phyloP scores from a whole-genome alignment of 2,329 filamentous ascomycete species.

The Beauveria caledonica region DNA sequence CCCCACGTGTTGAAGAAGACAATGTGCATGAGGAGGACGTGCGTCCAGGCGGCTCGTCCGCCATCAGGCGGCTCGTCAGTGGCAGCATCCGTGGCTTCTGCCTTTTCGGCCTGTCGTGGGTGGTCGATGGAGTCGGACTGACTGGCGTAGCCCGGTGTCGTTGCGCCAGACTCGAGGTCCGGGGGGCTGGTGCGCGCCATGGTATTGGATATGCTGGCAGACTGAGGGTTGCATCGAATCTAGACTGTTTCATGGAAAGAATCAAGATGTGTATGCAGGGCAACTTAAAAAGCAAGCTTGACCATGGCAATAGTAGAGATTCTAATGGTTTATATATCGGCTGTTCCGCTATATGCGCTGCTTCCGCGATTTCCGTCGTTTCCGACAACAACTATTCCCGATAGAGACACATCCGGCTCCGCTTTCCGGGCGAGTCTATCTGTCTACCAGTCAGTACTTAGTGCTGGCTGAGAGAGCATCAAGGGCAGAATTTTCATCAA shows the following conservation, averaged over 20 bases:
- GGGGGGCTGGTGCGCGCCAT: neutral
- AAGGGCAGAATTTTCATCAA: neutral
- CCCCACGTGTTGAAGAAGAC: slow-evolving; percentile 38
- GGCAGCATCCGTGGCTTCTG: neutral
- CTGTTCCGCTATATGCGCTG: neutral
- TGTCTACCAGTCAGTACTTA: neutral
- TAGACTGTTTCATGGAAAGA: neutral
- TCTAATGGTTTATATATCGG: neutral
- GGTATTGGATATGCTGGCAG: neutral
- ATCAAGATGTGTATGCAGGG: neutral
- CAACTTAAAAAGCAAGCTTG: neutral
- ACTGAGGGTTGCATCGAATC: neutral
- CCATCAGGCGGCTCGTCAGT: slow-evolving; percentile 12
- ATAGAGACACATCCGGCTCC: neutral
- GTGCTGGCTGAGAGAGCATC: neutral
- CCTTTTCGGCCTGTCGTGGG: neutral
- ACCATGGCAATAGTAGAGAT: neutral
- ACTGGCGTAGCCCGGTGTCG: neutral
- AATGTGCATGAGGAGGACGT: slow-evolving; percentile 27
- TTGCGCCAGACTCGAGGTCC: slow-evolving; percentile 1
- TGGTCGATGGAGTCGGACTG: neutral
- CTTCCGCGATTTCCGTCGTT: neutral
- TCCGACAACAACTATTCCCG: neutral
- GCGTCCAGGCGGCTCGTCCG: slow-evolving; percentile 21
- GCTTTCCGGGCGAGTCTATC: neutral